These are phyloP conservation scores for Cadophora gregata DNA, from an alignment of 2,329 filamentous ascomycete genomes.

Conservation along the genomic window DNA sequence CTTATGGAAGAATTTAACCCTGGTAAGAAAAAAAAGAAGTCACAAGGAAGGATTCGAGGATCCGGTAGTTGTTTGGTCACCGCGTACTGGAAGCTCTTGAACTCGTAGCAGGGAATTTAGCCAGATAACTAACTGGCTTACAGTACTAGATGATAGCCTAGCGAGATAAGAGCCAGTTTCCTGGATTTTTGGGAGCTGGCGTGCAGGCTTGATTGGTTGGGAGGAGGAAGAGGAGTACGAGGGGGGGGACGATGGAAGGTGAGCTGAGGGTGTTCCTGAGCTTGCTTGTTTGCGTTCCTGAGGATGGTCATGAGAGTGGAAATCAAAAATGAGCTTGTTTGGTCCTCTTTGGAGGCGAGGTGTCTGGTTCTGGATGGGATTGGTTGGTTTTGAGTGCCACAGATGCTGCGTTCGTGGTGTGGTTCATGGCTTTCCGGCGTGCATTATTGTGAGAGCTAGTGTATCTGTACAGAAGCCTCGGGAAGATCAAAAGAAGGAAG, in stretches of 20 bases:
- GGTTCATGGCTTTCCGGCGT: neutral
- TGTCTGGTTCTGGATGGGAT: neutral
- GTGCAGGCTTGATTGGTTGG: neutral
- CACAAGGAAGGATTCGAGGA: neutral
- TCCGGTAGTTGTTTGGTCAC: neutral
- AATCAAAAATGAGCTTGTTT: neutral
- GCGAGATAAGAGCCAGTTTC: neutral
- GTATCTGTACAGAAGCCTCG: neutral
- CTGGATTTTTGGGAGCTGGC: neutral
- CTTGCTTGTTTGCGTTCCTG: neutral
- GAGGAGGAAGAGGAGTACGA: neutral
- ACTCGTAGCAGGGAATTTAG: neutral
- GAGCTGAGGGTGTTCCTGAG: neutral
- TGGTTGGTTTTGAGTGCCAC: constrained; percentile 1
- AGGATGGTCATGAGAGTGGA: neutral
- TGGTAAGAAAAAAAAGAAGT: neutral
- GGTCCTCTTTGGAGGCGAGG: neutral
- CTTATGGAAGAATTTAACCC: neutral
- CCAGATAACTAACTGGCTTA: neutral
- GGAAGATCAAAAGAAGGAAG: neutral
- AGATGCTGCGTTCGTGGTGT: neutral
- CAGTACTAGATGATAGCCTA: neutral
- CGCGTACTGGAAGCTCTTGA: no score
- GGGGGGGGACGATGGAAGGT: neutral
- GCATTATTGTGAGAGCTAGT: neutral